Evolutionary conservation across 1,284 basidiomycete genomes (phyloP).

Genomic region (Inonotus obliquus): DNA sequence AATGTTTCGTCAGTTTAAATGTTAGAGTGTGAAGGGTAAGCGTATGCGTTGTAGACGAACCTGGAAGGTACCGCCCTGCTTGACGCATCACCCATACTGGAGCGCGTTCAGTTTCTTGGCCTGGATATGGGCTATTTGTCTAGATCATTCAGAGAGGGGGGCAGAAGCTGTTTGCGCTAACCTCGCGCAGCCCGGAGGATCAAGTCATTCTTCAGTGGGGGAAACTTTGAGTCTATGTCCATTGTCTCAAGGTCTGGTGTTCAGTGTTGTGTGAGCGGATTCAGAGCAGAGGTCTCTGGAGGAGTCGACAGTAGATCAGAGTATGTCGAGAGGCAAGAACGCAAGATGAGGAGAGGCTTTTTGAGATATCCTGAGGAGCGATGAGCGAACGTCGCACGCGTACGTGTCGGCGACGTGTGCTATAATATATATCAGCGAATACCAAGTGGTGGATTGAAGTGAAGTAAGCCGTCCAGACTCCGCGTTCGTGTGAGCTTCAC

Average conservation of each 20-base stretch:
- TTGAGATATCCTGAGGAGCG: neutral
- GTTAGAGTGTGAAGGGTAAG: neutral
- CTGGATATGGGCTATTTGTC: constrained; percentile 32
- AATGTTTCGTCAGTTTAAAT: neutral
- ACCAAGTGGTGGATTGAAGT: constrained; percentile 1
- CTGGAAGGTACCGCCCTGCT: constrained; percentile 93
- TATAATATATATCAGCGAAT: neutral
- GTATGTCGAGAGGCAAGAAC: neutral
- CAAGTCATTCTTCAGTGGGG: constrained; percentile 84
- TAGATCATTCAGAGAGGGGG: neutral
- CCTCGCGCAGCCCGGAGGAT: constrained; percentile 85
- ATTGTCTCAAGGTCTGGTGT: neutral
- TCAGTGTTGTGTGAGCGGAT: neutral
- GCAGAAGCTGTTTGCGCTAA: constrained; percentile 27
- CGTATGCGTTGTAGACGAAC: constrained; percentile 34
- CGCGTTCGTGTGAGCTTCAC: neutral
- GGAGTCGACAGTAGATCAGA: neutral
- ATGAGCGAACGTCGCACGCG: neutral
- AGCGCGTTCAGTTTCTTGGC: constrained; percentile 85
- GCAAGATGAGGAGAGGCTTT: neutral
- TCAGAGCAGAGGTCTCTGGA: no score
- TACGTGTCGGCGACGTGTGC: constrained; percentile 11
- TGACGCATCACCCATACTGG: constrained; percentile 99
- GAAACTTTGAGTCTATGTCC: constrained; percentile 41
- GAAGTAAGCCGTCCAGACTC: neutral